Base-by-base conservation (phyloP, 352 stramenopile species). In the Saprolegnia parasitica region DNA sequence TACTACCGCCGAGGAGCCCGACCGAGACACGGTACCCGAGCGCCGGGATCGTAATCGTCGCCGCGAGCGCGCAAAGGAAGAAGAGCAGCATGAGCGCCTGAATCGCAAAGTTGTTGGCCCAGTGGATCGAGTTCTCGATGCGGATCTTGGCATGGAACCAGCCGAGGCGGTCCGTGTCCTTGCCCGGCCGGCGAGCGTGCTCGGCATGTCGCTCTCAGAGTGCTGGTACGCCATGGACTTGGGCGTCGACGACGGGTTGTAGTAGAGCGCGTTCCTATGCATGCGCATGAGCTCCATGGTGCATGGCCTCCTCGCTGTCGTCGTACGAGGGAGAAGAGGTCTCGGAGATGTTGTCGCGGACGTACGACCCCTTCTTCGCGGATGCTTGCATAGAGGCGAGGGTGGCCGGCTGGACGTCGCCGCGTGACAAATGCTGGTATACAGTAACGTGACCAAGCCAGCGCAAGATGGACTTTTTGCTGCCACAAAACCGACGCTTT, bases 71-170 rank as follows among this genome's bases (percentile, higher is more conserved):
- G 35, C 65, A 74, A 55, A 91, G 72, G 62, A 95, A 86, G 57
- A 86, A 71, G 32, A 91, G 72, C 61, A 93, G 88, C 84, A 95
- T 93, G 45, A 77, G 56, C 37, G 74, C 68, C 76, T 95, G 86
- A 67, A 95, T 91, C 72, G 91, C 89, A 81, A 90, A 91, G 77
- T 95, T 95, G 79, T 95, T 93, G 60, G 78, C 83, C 83, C 85
- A 93, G 58, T 93, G 83, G 66, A 91, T 88, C 16, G 86, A 80
- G 72, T 87, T 90, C 67, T 90, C 86, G 54, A 93, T 78, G 63
- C 89, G 90, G 66, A 92, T 93, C 73, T 95, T 95, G 52, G 79
- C 81, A 71, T 93, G 86, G 76, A 93, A 93, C 86, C 86, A 93
- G 61, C 86, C 86, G 46, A 87, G 77, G 26, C 83, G 84, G 72